Evolutionary conservation across 164 flowering plant genomes (phyloP).

Genomic region (Taxillus chinensis): DNA sequence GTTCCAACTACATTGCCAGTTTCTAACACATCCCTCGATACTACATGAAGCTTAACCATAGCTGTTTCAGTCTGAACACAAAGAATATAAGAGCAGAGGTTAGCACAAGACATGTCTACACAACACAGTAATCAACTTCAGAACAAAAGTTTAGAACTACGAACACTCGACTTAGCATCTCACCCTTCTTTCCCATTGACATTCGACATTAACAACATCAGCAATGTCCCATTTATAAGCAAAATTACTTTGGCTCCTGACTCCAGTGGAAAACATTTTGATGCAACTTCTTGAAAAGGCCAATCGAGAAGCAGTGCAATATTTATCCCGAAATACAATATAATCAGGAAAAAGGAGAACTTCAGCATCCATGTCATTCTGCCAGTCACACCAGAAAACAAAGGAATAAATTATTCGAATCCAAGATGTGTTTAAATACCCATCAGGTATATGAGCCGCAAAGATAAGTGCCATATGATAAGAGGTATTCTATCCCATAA

Average conservation of each 20-base stretch:
- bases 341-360: slow-evolving; percentile 44
- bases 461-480: too few relatives aligned
- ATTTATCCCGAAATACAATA: slow-evolving; percentile 22
- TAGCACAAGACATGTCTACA: background rate
- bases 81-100: slow-evolving; percentile 1
- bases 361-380: slow-evolving; percentile 24
- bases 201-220: slow-evolving; percentile 27
- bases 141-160: background rate
- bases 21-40: slow-evolving; percentile 21
- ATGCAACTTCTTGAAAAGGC: slow-evolving; percentile 22
- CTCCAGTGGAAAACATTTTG: slow-evolving; percentile 17
- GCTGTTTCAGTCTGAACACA: slow-evolving; percentile 36
- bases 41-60: slow-evolving; percentile 26
- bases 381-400: slow-evolving; percentile 2
- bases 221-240: slow-evolving; percentile 20
- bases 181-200: slow-evolving; percentile 39
- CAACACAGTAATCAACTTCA: background rate
- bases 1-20: slow-evolving; percentile 13
- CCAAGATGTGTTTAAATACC: too few relatives aligned
- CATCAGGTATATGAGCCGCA: too few relatives aligned
- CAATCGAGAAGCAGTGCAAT: slow-evolving; percentile 21
- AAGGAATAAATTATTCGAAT: too few relatives aligned
- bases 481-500: too few relatives aligned
- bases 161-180: slow-evolving; percentile 16
- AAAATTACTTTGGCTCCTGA: slow-evolving; percentile 10